Percentiles rank a stretch among this genome's conserved stretches.
These are phyloP conservation scores for Podila verticillata DNA, from an alignment of 192 early-diverging fungal genomes.

Conservation along the genomic window DNA sequence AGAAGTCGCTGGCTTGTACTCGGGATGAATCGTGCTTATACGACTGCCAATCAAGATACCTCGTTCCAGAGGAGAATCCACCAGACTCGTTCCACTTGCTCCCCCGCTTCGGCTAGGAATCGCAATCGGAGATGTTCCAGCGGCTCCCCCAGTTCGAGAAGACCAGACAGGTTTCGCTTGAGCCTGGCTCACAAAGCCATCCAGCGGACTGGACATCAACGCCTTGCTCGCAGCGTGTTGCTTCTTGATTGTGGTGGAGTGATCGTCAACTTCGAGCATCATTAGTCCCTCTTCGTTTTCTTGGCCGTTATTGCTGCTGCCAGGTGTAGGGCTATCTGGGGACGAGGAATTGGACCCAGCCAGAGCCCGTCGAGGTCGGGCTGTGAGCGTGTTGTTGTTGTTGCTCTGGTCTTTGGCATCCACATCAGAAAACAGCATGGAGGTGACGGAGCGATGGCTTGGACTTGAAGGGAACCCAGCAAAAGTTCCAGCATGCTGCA, in stretches of 20 bases:
- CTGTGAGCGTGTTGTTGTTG: no score
- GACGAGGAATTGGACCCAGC: no score
- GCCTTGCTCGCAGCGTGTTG: background rate
- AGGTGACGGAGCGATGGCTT: slow-evolving; percentile 26
- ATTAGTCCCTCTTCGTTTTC: background rate
- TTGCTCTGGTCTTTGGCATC: background rate
- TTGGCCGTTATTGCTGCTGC: background rate
- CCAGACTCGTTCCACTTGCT: slow-evolving; percentile 1
- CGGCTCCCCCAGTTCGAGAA: background rate
- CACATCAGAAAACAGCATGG: slow-evolving; percentile 15
- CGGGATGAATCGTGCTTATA: slow-evolving; percentile 31
- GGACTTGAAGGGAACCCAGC: slow-evolving; percentile 30
- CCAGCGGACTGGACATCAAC: slow-evolving; percentile 10
- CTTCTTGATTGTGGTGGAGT: background rate
- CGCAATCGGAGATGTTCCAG: background rate
- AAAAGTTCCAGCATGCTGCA: slow-evolving; percentile 35
- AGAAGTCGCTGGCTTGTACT: slow-evolving; percentile 23
- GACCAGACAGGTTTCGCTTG: slow-evolving; percentile 17
- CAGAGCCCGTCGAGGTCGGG: no score
- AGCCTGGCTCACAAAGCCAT: slow-evolving; percentile 12
- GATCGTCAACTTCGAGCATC: slow-evolving; percentile 13
- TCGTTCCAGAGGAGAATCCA: slow-evolving; percentile 29
- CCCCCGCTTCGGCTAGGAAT: background rate
- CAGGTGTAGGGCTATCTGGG: background rate
- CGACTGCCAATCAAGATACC: slow-evolving; percentile 28